Percentiles rank a stretch among this genome's conserved stretches.
These are phyloP conservation scores for Amylocystis lapponica DNA, from an alignment of 768 basidiomycete species.

Conservation along the genomic window DNA sequence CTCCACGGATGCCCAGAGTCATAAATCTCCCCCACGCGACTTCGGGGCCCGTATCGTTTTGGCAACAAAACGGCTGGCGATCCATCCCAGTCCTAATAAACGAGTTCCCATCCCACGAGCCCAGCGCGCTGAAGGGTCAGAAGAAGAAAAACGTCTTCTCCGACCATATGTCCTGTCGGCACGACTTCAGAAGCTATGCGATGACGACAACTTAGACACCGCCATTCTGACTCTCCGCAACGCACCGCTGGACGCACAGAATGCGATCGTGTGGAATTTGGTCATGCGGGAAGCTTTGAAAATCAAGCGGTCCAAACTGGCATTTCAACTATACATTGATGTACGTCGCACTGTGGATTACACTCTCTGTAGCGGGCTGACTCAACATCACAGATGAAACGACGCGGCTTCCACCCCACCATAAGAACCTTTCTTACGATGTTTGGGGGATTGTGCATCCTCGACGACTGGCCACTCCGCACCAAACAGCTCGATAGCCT, in stretches of 20 bases:
- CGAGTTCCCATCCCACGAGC: too few species aligned
- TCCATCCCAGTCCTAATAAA: too few species aligned
- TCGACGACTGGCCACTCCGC: conserved; percentile 54
- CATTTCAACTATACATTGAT: conserved; percentile 63
- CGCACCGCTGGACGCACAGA: conserved; percentile 68
- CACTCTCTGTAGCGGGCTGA: not conserved
- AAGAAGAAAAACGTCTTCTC: conserved; percentile 34
- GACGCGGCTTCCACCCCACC: conserved; percentile 69
- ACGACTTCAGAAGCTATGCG: conserved; percentile 53
- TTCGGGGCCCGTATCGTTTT: too few species aligned
- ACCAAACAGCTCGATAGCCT: conserved; percentile 59
- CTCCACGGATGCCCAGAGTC: too few species aligned
- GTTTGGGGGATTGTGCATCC: conserved; percentile 47
- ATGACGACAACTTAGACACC: conserved; percentile 48
- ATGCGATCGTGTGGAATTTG: conserved; percentile 74
- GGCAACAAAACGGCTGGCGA: too few species aligned
- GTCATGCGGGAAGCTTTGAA: conserved; percentile 63
- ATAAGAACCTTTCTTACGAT: conserved; percentile 64
- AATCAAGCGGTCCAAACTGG: conserved; percentile 48
- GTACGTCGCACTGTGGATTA: conserved; percentile 34
- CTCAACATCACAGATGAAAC: conserved; percentile 61
- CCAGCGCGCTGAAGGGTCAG: too few species aligned
- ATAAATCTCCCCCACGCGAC: too few species aligned
- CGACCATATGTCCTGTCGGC: conserved; percentile 57
- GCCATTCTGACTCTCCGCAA: conserved; percentile 66